Percentiles rank a stretch among this genome's conserved stretches.
These are phyloP conservation scores for Umbelopsis sp. DNA, from an alignment of 371 early-diverging fungal species.

Conservation along the genomic window DNA sequence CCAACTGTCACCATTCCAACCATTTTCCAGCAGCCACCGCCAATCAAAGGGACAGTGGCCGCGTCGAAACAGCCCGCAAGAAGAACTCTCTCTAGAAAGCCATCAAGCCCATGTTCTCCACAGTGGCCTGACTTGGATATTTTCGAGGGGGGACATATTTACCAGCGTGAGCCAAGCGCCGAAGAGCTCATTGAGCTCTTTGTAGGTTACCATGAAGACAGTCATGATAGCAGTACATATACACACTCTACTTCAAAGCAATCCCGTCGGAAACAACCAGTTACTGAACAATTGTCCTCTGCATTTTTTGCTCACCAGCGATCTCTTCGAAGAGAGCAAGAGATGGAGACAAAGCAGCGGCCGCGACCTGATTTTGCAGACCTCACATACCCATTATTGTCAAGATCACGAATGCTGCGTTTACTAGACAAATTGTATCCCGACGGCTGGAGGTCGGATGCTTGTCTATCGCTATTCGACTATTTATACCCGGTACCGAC, in stretches of 20 bases:
- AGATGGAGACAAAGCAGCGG: not conserved
- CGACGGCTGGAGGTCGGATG: not conserved
- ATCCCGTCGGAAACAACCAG: too few species aligned
- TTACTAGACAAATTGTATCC: slow-evolving; percentile 2
- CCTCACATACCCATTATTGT: not conserved
- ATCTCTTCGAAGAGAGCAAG: not conserved
- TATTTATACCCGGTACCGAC: slow-evolving; percentile 8
- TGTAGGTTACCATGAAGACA: not conserved
- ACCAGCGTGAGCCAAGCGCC: not conserved
- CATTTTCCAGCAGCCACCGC: not conserved
- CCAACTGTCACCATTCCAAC: not conserved
- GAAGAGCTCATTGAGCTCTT: not conserved
- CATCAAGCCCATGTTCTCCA: not conserved
- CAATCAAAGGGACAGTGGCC: not conserved
- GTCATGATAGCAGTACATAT: not conserved
- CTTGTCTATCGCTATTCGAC: not conserved
- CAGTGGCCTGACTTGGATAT: not conserved
- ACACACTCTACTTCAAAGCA: too few species aligned
- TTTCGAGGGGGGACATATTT: not conserved
- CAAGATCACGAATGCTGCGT: not conserved
- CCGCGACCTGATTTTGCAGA: not conserved
- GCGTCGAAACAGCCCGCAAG: not conserved
- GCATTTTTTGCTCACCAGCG: not conserved
- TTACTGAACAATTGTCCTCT: not conserved
- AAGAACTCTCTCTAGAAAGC: not conserved